Evolutionary conservation across 495 filamentous ascomycete species (phyloP).

Genomic region (Penicillium roqueforti): DNA sequence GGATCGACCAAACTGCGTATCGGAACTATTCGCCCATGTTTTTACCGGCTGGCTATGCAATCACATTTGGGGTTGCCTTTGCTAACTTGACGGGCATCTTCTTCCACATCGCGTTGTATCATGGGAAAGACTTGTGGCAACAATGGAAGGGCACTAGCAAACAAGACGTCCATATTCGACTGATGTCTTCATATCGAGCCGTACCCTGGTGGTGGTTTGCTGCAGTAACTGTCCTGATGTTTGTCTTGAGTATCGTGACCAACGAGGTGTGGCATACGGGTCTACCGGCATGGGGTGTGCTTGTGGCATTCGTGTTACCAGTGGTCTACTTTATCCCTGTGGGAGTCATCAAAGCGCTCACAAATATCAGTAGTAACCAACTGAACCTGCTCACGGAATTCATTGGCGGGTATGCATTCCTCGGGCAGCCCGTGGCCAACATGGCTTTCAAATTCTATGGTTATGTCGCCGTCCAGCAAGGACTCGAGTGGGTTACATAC

Average conservation of each 20-base stretch:
- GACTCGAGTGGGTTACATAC: conserved; percentile 36
- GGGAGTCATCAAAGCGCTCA: conserved; percentile 57
- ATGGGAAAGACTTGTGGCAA: conserved; percentile 58
- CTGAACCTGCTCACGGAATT: conserved; percentile 69
- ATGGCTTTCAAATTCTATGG: conserved; percentile 78
- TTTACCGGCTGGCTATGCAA: conserved; percentile 44
- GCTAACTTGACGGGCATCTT: conserved; percentile 64
- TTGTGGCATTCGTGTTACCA: conserved; percentile 52
- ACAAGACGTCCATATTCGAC: conserved; percentile 46
- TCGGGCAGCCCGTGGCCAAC: conserved; percentile 59
- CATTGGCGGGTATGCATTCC: conserved; percentile 66
- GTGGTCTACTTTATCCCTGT: conserved; percentile 44
- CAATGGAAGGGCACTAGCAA: conserved; percentile 58
- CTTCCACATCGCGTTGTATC: conserved; percentile 60
- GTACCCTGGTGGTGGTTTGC: conserved; percentile 48
- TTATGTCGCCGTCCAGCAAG: conserved; percentile 61
- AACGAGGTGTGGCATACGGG: conserved; percentile 63
- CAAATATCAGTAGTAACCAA: conserved; percentile 62
- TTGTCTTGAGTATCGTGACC: conserved; percentile 57
- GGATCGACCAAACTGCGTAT: conserved; percentile 40
- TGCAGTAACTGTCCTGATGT: conserved; percentile 44
- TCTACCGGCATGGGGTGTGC: conserved; percentile 62
- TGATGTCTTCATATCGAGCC: conserved; percentile 33
- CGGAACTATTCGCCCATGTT: conserved; percentile 46
- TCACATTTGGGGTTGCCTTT: conserved; percentile 66